Conservation (phyloP, 176 grass and related monocot genomes). For the Urochloa ruziziensis region DNA sequence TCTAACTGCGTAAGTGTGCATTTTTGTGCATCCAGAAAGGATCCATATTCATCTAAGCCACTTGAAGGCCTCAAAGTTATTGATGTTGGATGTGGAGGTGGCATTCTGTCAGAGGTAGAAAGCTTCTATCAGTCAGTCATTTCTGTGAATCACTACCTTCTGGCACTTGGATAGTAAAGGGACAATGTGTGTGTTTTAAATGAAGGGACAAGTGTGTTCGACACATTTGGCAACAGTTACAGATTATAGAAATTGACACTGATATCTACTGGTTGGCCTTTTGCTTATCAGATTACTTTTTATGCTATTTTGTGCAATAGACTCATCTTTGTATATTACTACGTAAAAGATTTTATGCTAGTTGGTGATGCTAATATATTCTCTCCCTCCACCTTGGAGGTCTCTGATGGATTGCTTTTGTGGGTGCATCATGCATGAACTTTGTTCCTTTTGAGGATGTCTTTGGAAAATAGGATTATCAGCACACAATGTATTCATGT, state of each 20-base stretch:
- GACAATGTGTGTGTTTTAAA: background rate
- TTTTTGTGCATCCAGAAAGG: constrained; percentile 51
- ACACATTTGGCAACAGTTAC: background rate
- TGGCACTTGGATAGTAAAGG: background rate
- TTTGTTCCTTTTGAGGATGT: background rate
- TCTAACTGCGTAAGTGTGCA: background rate
- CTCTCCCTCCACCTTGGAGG: background rate
- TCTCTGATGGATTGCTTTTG: background rate
- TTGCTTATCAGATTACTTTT: constrained; percentile 8
- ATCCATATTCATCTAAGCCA: constrained; percentile 76
- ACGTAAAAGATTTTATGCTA: no score
- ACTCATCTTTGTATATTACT: background rate
- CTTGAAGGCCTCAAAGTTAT: constrained; percentile 90
- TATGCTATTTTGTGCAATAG: background rate
- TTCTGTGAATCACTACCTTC: background rate
- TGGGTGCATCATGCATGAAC: background rate
- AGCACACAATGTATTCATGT: background rate
- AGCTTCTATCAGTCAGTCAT: background rate
- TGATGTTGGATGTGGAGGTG: constrained; percentile 98
- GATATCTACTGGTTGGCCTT: background rate
- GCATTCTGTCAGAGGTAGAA: constrained; percentile 88
- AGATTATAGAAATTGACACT: background rate
- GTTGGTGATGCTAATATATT: background rate
- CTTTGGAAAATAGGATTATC: background rate
- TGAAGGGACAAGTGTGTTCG: background rate